Percentiles rank a stretch among this genome's conserved stretches.
These are phyloP conservation scores for Coemansia sp. DNA, from an alignment of 192 early-diverging fungal genomes.

Conservation along the genomic window DNA sequence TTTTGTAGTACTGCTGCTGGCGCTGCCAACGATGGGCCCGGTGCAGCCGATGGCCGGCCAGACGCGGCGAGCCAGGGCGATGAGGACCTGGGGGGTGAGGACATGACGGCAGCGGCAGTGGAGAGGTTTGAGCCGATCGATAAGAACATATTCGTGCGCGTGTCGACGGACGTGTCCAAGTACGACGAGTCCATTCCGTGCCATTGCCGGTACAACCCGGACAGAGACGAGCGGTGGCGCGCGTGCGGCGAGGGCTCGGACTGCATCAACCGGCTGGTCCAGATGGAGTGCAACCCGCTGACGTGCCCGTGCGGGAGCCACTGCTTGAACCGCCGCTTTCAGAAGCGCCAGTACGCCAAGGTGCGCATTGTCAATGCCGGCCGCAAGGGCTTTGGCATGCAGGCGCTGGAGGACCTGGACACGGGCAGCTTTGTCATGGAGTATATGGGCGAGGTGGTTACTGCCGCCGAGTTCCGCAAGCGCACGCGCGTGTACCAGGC, in stretches of 20 bases:
- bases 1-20: conserved; percentile 1
- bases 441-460: conserved; percentile 94
- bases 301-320: conserved; percentile 82
- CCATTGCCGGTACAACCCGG: conserved; percentile 47
- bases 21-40: background rate
- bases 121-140: conserved; percentile 32
- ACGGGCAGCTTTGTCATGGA: conserved; percentile 94
- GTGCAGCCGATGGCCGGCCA: conserved; percentile 1
- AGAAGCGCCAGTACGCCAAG: conserved; percentile 73
- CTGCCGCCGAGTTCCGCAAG: conserved; percentile 73
- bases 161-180: conserved; percentile 27
- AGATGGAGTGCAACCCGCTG: conserved; percentile 85
- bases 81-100: conserved; percentile 18
- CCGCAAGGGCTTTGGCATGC: conserved; percentile 92
- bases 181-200: conserved; percentile 45
- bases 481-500: conserved; percentile 75
- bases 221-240: conserved; percentile 51
- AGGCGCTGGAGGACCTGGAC: conserved; percentile 59
- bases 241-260: conserved; percentile 86
- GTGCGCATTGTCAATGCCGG: conserved; percentile 86
- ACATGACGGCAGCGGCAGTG: conserved; percentile 24
- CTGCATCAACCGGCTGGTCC: conserved; percentile 90
- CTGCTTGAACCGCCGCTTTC: conserved; percentile 90
- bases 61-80: conserved; percentile 2
- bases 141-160: conserved; percentile 40